Conservation (phyloP, 768 basidiomycete genomes). For the Exidia glandulosa region DNA sequence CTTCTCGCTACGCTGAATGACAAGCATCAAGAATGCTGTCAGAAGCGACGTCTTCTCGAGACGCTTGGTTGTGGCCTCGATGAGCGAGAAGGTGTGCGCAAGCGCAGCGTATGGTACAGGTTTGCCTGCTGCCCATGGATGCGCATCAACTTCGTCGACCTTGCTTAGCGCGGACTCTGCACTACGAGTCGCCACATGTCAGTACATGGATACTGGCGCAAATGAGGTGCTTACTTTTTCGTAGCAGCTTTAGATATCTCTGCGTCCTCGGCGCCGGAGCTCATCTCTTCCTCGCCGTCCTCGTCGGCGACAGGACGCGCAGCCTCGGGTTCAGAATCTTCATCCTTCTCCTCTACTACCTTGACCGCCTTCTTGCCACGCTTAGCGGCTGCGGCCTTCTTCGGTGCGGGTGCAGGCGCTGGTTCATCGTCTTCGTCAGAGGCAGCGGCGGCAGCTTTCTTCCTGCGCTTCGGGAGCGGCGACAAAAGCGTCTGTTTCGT, state of each 20-base stretch:
- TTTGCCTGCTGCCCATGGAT: conserved; percentile 74
- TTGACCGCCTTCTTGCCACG: too few species aligned
- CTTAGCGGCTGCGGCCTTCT: too few species aligned
- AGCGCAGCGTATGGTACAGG: conserved; percentile 92
- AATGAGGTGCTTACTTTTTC: conserved; percentile 40
- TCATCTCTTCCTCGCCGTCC: conserved; percentile 28
- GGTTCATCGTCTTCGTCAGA: too few species aligned
- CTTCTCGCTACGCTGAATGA: conserved; percentile 74
- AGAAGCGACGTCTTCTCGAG: conserved; percentile 84
- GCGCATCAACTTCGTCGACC: conserved; percentile 59
- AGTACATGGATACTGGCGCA: background rate
- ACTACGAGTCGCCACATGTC: conserved; percentile 26
- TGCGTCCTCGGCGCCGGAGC: conserved; percentile 22
- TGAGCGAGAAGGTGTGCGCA: conserved; percentile 75
- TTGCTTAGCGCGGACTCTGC: conserved; percentile 57
- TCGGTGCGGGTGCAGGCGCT: too few species aligned
- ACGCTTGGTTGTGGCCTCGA: conserved; percentile 92
- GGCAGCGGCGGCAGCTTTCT: conserved; percentile 7
- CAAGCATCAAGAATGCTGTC: conserved; percentile 79
- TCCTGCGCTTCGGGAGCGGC: background rate
- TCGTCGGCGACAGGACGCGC: conserved; percentile 6
- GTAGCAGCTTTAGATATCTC: conserved; percentile 34
- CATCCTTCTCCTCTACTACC: too few species aligned
- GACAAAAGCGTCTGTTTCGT: background rate
- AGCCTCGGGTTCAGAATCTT: conserved; percentile 22